Conservation (phyloP, 805 yeast species). For the Starmerella lactis-condensi region DNA sequence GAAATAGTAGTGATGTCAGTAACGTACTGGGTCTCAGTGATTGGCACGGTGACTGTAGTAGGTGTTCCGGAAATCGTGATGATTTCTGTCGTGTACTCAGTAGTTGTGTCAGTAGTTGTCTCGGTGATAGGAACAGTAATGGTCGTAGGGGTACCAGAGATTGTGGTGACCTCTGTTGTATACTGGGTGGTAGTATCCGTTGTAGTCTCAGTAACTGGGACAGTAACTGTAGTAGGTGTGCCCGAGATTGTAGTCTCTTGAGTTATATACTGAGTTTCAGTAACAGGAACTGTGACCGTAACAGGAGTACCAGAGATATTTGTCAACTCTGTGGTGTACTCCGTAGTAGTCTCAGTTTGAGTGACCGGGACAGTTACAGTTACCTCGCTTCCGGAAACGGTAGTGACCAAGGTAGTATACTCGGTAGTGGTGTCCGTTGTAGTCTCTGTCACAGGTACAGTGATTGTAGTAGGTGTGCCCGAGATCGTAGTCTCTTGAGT, state of each 20-base stretch:
- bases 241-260: not conserved
- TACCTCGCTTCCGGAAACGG: conserved; percentile 4
- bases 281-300: conserved; percentile 1
- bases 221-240: not conserved
- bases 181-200: too few species aligned
- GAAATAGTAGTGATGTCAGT: conserved; percentile 3
- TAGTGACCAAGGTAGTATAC: conserved; percentile 4
- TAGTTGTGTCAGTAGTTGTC: conserved; percentile 1
- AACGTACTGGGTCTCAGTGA: conserved; percentile 1
- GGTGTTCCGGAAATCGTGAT: not conserved
- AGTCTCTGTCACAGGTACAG: not conserved
- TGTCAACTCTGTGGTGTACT: not conserved
- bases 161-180: too few species aligned
- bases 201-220: not conserved
- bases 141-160: too few species aligned
- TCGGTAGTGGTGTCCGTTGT: too few species aligned
- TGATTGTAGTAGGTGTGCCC: not conserved
- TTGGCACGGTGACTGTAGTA: not conserved
- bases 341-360: not conserved
- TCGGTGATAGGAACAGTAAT: conserved; percentile 5
- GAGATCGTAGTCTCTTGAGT: not conserved
- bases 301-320: not conserved
- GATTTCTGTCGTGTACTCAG: not conserved
- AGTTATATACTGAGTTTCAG: not conserved
- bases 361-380: conserved; percentile 4